Evolutionary conservation across 1,139 yeast genomes (phyloP).

Genomic region (Saccharomycopsis phalli): DNA sequence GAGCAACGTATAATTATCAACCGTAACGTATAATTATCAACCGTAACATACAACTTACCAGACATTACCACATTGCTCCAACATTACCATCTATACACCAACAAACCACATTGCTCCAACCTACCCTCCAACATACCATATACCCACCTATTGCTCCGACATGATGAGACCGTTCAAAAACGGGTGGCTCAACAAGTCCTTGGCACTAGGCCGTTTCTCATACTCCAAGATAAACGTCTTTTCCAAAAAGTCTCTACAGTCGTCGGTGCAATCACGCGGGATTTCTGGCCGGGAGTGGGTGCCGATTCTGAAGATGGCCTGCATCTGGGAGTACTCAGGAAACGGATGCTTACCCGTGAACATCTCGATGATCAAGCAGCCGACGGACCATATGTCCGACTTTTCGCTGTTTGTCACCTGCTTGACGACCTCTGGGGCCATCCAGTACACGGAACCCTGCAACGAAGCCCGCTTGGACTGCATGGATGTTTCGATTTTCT

Average conservation of each 20-base stretch:
- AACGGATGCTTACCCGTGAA: constrained; percentile 91
- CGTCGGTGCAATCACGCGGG: constrained; percentile 68
- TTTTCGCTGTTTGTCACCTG: constrained; percentile 83
- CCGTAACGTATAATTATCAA: too few relatives aligned
- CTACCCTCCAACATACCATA: too few relatives aligned
- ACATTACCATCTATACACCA: too few relatives aligned
- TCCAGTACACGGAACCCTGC: constrained; percentile 95
- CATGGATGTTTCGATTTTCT: constrained; percentile 41
- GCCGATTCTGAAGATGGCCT: constrained; percentile 88
- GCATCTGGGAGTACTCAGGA: constrained; percentile 92
- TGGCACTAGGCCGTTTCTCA: constrained; percentile 64
- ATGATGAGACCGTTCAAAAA: constrained; percentile 42
- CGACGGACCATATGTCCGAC: constrained; percentile 95
- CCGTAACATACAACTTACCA: too few relatives aligned
- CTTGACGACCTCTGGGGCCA: constrained; percentile 97
- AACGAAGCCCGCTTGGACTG: constrained; percentile 60
- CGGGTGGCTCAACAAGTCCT: constrained; percentile 54
- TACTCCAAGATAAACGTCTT: constrained; percentile 71
- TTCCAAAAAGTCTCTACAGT: constrained; percentile 56
- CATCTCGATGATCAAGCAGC: constrained; percentile 88
- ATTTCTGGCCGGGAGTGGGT: constrained; percentile 68
- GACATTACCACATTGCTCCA: too few relatives aligned
- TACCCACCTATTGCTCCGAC: constrained; percentile 10
- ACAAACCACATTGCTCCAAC: too few relatives aligned
- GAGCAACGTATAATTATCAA: too few relatives aligned